Evolutionary conservation across 495 filamentous ascomycete species (phyloP).

Genomic region (Trichoderma erinaceum): DNA sequence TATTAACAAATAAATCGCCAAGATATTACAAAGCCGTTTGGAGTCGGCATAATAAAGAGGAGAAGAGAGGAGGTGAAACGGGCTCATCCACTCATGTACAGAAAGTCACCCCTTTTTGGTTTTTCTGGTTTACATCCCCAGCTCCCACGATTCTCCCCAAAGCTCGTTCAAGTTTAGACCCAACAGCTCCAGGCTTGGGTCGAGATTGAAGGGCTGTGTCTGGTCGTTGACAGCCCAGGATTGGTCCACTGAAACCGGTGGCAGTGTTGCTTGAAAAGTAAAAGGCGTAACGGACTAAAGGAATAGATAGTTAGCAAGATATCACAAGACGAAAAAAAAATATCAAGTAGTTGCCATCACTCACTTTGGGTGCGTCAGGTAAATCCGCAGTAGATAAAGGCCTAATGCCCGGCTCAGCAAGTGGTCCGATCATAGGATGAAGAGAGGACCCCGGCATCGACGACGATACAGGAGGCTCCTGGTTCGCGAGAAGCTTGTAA

Average conservation of each 20-base stretch:
- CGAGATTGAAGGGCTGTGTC: conserved; percentile 21
- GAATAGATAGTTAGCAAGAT: not conserved
- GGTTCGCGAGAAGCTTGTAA: conserved; percentile 37
- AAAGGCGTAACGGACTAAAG: conserved; percentile 28
- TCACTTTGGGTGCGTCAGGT: conserved; percentile 24
- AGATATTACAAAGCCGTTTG: not conserved
- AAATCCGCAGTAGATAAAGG: conserved; percentile 16
- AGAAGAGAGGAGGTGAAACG: not conserved
- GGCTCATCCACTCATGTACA: not conserved
- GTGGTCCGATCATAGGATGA: conserved; percentile 19
- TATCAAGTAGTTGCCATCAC: conserved; percentile 5
- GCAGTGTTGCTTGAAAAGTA: conserved; percentile 14
- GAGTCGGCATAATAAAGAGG: not conserved
- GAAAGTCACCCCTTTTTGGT: not conserved
- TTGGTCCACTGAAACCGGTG: conserved; percentile 20
- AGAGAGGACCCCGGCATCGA: conserved; percentile 13
- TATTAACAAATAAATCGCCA: not conserved
- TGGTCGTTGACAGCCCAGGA: conserved; percentile 2
- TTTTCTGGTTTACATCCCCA: conserved; percentile 1
- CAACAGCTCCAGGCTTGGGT: conserved; percentile 26
- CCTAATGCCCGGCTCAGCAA: not conserved
- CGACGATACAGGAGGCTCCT: conserved; percentile 31
- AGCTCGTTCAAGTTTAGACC: conserved; percentile 31
- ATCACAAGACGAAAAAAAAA: not conserved
- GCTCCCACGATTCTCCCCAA: conserved; percentile 27